phyloP scores from a whole-genome alignment of 164 flowering plant species.

The Kalanchoe fedtschenkoi region DNA sequence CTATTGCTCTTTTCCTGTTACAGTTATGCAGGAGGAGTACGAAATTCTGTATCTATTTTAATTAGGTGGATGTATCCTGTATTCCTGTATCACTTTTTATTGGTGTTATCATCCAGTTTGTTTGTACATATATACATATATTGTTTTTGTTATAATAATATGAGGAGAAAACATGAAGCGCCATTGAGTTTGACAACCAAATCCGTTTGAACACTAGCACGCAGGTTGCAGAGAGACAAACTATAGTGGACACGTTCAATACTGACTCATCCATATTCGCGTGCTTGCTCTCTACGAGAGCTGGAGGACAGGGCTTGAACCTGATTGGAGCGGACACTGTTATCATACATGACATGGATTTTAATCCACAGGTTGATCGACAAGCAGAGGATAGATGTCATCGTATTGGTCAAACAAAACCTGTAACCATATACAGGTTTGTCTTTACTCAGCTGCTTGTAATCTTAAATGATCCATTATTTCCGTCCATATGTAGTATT shows the following conservation, averaged over 20 bases:
- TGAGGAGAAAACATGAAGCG: background rate
- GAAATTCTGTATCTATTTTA: no score
- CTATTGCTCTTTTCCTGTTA: no score
- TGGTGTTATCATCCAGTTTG: no score
- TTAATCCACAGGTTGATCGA: conserved; percentile 92
- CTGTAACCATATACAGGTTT: conserved; percentile 83
- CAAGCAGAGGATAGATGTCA: conserved; percentile 98
- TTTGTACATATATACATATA: background rate
- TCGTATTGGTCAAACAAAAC: conserved; percentile 86
- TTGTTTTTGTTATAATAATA: background rate
- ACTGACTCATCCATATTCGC: conserved; percentile 77
- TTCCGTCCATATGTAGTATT: background rate
- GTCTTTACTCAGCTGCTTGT: background rate
- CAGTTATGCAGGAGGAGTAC: no score
- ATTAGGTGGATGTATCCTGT: no score
- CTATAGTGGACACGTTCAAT: conserved; percentile 82
- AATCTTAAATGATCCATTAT: background rate
- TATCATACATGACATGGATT: conserved; percentile 96
- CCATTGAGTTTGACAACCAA: conserved; percentile 5
- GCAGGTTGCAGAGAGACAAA: conserved; percentile 83
- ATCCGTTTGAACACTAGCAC: conserved; percentile 43
- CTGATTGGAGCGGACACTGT: conserved; percentile 94
- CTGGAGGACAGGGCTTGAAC: conserved; percentile 95
- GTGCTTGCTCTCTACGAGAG: conserved; percentile 91
- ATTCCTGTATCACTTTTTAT: no score